Percentiles rank a stretch among this genome's conserved stretches.
phyloP scores from a whole-genome alignment of 306 rosid genomes.

The Quercus robur region DNA sequence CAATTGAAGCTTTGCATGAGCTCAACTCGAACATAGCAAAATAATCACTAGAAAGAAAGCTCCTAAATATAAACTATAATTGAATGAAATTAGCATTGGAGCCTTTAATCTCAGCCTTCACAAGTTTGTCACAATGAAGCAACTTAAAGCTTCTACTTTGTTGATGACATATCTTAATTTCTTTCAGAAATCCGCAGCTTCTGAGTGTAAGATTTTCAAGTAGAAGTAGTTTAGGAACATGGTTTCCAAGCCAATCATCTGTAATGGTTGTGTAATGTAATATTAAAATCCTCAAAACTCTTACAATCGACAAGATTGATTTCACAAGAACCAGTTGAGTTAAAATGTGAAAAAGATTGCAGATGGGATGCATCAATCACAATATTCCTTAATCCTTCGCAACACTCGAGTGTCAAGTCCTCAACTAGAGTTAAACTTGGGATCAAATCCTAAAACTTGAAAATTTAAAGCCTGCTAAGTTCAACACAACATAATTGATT shows the following conservation, averaged over 20 bases:
- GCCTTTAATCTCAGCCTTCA: neutral
- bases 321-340: neutral
- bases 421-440: neutral
- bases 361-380: neutral
- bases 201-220: neutral
- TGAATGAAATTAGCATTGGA: neutral
- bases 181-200: neutral
- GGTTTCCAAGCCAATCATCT: neutral
- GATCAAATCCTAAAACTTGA: neutral
- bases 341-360: neutral
- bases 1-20: neutral
- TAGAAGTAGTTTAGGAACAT: neutral
- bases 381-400: neutral
- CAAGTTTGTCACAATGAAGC: neutral
- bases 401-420: neutral
- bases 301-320: neutral
- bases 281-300: neutral
- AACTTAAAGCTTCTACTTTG: neutral
- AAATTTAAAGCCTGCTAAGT: neutral
- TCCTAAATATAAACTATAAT: neutral
- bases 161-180: neutral
- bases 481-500: neutral
- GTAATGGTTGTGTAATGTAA: neutral
- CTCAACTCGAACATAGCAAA: neutral
- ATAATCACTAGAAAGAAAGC: neutral